phyloP scores from a whole-genome alignment of 1,139 yeast genomes.

The Kodamaea alishanica region DNA sequence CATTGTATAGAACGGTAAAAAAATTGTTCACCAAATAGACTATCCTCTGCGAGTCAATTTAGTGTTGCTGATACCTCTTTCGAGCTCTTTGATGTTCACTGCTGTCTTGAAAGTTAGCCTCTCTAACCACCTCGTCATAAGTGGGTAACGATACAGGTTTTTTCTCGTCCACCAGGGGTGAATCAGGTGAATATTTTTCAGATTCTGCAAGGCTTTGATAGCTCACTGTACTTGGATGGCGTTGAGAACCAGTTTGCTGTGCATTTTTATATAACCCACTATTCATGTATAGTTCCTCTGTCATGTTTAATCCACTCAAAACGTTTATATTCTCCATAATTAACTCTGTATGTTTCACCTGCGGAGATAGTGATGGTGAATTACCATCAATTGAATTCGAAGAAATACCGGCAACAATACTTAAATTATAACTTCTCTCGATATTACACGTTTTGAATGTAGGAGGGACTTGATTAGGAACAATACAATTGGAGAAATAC shows the following conservation, averaged over 20 bases:
- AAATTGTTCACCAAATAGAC: too few species aligned
- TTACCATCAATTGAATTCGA: slow-evolving; percentile 4
- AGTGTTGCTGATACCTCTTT: slow-evolving; percentile 27
- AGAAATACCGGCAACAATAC: slow-evolving; percentile 45
- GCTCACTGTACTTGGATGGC: slow-evolving; percentile 1
- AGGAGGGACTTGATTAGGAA: slow-evolving; percentile 53
- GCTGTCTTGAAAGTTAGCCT: slow-evolving; percentile 12
- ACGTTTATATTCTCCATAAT: slow-evolving; percentile 29
- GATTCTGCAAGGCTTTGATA: neutral
- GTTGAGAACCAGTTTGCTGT: slow-evolving; percentile 7
- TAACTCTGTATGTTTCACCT: slow-evolving; percentile 31
- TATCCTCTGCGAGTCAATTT: too few species aligned
- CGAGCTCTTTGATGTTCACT: slow-evolving; percentile 22
- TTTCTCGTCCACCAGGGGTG: neutral
- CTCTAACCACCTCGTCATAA: slow-evolving; percentile 4
- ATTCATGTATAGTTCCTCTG: slow-evolving; percentile 7
- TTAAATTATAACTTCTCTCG: slow-evolving; percentile 43
- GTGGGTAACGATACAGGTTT: slow-evolving; percentile 3
- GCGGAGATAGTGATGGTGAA: slow-evolving; percentile 14
- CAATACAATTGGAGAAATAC: slow-evolving; percentile 35
- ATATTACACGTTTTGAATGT: slow-evolving; percentile 59
- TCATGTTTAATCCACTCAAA: slow-evolving; percentile 39
- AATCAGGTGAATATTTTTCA: neutral
- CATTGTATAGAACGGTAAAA: slow-evolving; percentile 1
- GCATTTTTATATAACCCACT: slow-evolving; percentile 9